These are phyloP conservation scores for Cercospora janseana DNA, from an alignment of 2,329 filamentous ascomycete genomes.

Conservation along the genomic window DNA sequence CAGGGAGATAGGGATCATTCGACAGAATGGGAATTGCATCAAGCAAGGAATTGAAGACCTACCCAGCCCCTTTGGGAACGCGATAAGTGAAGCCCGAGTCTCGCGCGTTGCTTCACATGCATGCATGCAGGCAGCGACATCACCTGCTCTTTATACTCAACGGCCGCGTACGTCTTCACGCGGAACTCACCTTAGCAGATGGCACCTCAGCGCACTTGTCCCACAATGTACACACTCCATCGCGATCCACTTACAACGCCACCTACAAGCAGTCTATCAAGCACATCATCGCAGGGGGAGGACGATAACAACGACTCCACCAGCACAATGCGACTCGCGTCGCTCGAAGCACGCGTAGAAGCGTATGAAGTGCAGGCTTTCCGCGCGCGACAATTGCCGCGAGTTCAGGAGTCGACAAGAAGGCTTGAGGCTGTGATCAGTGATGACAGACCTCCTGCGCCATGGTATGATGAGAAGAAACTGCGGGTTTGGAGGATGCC, in stretches of 20 bases:
- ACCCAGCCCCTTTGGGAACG: too few species aligned
- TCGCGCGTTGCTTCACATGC: too few species aligned
- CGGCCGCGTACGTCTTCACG: too few species aligned
- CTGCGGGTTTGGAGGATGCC: conserved; percentile 1
- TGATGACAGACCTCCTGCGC: background rate
- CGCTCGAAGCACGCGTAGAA: background rate
- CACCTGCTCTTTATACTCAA: too few species aligned
- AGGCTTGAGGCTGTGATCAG: background rate
- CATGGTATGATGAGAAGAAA: background rate
- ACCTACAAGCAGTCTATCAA: background rate
- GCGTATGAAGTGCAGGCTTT: background rate
- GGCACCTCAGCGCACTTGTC: too few species aligned
- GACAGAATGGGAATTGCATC: too few species aligned
- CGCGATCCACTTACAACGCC: background rate
- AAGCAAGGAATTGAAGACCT: too few species aligned
- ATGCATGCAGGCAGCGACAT: too few species aligned
- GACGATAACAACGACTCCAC: background rate
- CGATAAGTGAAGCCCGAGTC: too few species aligned
- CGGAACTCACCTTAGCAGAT: too few species aligned
- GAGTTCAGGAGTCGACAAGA: conserved; percentile 2
- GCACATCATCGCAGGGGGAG: background rate
- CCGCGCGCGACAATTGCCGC: background rate
- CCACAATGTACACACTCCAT: too few species aligned
- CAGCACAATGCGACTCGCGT: background rate
- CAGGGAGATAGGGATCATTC: too few species aligned